These are phyloP conservation scores for Termitomyces sp. DNA, from an alignment of 768 basidiomycete genomes.

Conservation along the genomic window DNA sequence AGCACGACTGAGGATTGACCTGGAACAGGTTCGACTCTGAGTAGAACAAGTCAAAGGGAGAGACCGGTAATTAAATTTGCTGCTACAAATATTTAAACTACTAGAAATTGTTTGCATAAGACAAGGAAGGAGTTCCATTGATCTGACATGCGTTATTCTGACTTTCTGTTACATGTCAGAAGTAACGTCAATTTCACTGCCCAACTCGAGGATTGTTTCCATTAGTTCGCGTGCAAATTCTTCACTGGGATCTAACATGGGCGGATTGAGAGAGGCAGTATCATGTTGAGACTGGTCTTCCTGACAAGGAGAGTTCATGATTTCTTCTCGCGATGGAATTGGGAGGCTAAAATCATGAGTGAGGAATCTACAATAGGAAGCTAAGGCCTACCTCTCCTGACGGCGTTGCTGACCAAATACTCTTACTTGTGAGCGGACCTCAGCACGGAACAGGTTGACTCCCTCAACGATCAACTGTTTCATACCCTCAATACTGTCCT, in stretches of 20 bases:
- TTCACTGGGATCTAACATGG: constrained; percentile 82
- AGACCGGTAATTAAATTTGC: too few relatives aligned
- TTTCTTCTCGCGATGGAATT: constrained; percentile 79
- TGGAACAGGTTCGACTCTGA: too few relatives aligned
- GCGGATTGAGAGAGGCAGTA: constrained; percentile 65
- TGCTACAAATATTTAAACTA: too few relatives aligned
- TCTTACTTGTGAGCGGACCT: constrained; percentile 80
- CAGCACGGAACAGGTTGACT: constrained; percentile 83
- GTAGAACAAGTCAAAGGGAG: too few relatives aligned
- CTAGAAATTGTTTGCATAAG: too few relatives aligned
- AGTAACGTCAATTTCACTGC: background rate
- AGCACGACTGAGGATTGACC: too few relatives aligned
- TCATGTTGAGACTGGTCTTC: constrained; percentile 59
- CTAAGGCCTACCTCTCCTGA: constrained; percentile 61
- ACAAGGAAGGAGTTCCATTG: too few relatives aligned
- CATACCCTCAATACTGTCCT: constrained; percentile 97
- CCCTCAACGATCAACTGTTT: constrained; percentile 92
- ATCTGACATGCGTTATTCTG: too few relatives aligned
- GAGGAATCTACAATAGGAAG: background rate
- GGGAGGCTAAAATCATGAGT: constrained; percentile 49
- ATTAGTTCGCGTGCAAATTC: constrained; percentile 81
- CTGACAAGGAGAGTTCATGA: constrained; percentile 68
- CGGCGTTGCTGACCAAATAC: constrained; percentile 67
- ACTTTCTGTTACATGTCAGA: background rate
- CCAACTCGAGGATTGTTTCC: background rate